These are phyloP conservation scores for Lentinula edodes DNA, from an alignment of 768 basidiomycete genomes.

Conservation along the genomic window DNA sequence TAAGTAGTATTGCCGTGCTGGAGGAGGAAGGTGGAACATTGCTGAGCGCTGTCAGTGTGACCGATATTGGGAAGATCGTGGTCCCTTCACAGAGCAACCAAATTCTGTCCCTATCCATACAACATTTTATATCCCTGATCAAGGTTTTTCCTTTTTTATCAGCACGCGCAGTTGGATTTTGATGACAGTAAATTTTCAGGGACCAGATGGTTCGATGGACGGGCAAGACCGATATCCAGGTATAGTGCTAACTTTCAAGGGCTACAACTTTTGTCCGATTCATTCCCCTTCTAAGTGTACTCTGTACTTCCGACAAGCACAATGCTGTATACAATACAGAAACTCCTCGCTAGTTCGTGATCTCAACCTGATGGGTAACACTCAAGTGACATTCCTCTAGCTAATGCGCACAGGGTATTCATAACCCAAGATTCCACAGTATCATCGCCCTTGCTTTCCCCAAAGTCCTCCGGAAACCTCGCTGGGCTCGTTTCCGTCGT, in stretches of 20 bases:
- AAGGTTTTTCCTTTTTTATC: conserved; percentile 39
- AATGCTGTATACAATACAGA: conserved; percentile 69
- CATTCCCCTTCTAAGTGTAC: conserved; percentile 45
- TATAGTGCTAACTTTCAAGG: conserved; percentile 15
- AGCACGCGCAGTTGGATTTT: neutral
- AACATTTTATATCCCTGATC: conserved; percentile 65
- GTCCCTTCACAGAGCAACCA: conserved; percentile 79
- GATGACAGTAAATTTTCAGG: conserved; percentile 28
- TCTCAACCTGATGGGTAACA: neutral
- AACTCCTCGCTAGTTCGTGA: conserved; percentile 72
- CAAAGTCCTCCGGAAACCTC: conserved; percentile 41
- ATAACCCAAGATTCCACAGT: conserved; percentile 57
- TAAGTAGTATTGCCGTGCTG: conserved; percentile 75
- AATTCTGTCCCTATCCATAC: conserved; percentile 61
- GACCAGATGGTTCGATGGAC: conserved; percentile 70
- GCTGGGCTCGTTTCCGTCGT: conserved; percentile 80
- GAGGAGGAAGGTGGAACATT: conserved; percentile 59
- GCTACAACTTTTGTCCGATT: neutral
- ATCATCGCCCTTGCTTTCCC: conserved; percentile 43
- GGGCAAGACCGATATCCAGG: conserved; percentile 79
- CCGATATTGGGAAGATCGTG: conserved; percentile 77
- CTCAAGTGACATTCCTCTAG: conserved; percentile 27
- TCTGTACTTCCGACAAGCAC: conserved; percentile 62
- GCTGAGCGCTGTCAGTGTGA: conserved; percentile 76
- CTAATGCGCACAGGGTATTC: conserved; percentile 76